Base-by-base conservation (phyloP, 1,284 basidiomycete genomes). In the Schizophyllum commune region DNA sequence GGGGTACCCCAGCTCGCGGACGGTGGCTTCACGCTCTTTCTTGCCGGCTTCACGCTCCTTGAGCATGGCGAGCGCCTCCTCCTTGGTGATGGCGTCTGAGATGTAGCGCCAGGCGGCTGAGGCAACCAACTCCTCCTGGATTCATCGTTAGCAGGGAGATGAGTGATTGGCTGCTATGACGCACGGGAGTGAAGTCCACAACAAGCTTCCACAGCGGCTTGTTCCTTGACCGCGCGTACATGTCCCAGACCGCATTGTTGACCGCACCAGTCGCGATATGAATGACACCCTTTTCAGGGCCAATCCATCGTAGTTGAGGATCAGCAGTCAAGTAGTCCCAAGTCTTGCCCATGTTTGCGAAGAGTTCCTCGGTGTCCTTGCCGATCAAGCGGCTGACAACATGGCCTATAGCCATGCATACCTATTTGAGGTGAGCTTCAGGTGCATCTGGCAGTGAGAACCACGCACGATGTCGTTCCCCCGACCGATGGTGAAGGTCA, bases 401-500 rank as follows among this genome's bases (percentile, higher is more conserved):
- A 69, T 86, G 83, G 63, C 82, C 77, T 70, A 96, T 94, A 1
- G 93, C 90, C 58, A 78, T 78, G 73, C 91, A 94, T 60, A 94
- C 88, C 86, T 88, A 63, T 13, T 27, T 39, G 56, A 52, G 0
- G 39, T 61, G 20, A 63, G 58, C 27, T 27, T 56, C 52, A 58
- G 4, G 39, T 47, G 39, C 39, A 47, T 47, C 4, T 47, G 9
- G 13, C 9, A 47, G 54, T 47, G 20, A 13, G n/a, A 15, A 59
- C n/a, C 27, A 68, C 77, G 67, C 70, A 87, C 94, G 67, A 96
- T 94, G 64, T 98, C 96, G 71, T 96, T 98, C 27, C 94, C 94
- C 52, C 94, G 86, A 4, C 95, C 94, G 68, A 96, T 96, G n/a
- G 94, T 96, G 73, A 97, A 97, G 13, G 95, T 96, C 94, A 96